Evolutionary conservation across 2,329 filamentous ascomycete species (phyloP).

Genomic region (Trichothecium sympodiale): DNA sequence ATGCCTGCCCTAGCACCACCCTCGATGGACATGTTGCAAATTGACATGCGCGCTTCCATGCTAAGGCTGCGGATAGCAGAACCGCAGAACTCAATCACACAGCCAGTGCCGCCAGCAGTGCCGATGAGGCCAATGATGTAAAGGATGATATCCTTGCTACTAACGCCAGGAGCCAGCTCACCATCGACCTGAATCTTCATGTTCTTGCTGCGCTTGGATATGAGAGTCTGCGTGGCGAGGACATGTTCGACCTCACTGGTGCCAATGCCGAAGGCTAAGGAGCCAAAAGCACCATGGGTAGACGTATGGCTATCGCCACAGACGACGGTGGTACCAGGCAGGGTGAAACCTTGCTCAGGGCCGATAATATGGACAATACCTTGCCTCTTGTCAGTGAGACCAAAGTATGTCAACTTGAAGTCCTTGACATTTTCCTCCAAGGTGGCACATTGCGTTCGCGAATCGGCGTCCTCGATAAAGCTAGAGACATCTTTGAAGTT

Average conservation of each 20-base stretch:
- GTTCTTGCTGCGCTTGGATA: constrained; percentile 94
- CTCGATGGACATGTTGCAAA: constrained; percentile 99
- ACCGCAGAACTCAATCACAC: constrained; percentile 95
- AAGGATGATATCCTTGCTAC: constrained; percentile 90
- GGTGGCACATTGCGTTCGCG: constrained; percentile 84
- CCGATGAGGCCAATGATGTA: constrained; percentile 90
- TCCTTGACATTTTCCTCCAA: constrained; percentile 96
- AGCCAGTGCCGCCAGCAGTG: constrained; percentile 87
- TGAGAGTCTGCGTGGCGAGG: constrained; percentile 87
- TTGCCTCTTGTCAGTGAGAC: constrained; percentile 89
- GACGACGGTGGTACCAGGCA: constrained; percentile 91
- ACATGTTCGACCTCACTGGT: constrained; percentile 97
- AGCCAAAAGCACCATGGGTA: constrained; percentile 92
- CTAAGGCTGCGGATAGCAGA: constrained; percentile 81
- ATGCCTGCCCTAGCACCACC: constrained; percentile 90
- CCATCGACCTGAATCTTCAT: constrained; percentile 96
- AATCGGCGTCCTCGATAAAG: constrained; percentile 93
- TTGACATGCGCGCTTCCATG: constrained; percentile 98
- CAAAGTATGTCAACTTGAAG: constrained; percentile 95
- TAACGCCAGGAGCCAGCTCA: constrained; percentile 79
- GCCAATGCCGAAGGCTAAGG: constrained; percentile 92
- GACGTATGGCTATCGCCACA: constrained; percentile 98
- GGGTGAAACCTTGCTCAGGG: constrained; percentile 95
- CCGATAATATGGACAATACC: constrained; percentile 98
- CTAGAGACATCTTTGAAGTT: constrained; percentile 85